Percentiles rank a stretch among this genome's conserved stretches.
phyloP scores from a whole-genome alignment of 2,329 filamentous ascomycete species.

The Ophiostoma montium region DNA sequence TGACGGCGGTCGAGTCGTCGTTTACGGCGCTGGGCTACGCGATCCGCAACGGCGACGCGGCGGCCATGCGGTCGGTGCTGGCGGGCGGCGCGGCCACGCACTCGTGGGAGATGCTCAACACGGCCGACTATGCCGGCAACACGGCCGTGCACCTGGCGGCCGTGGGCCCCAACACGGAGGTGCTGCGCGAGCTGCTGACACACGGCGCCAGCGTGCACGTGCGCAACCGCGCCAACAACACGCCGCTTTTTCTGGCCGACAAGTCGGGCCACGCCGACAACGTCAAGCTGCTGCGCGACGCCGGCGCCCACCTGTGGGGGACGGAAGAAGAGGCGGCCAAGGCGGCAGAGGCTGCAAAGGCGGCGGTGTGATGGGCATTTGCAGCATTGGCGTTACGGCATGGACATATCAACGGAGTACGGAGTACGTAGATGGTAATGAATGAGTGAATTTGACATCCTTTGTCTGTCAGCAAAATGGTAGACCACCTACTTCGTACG shows the following conservation, averaged over 20 bases:
- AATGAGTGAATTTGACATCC: too few species aligned
- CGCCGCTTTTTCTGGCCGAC: constrained; percentile 49
- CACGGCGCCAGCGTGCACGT: constrained; percentile 53
- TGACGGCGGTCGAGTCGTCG: constrained; percentile 41
- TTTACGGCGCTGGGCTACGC: constrained; percentile 70
- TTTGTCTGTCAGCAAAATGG: too few species aligned
- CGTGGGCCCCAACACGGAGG: constrained; percentile 36
- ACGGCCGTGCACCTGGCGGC: constrained; percentile 49
- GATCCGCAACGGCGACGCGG: constrained; percentile 56
- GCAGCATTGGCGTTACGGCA: too few species aligned
- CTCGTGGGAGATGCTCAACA: constrained; percentile 45
- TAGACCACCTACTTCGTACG: too few species aligned
- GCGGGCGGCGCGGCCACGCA: constrained; percentile 40
- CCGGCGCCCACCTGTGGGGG: constrained; percentile 45
- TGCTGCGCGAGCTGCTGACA: constrained; percentile 44
- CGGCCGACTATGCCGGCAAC: constrained; percentile 70
- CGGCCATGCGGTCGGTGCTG: constrained; percentile 52
- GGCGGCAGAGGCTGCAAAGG: neutral
- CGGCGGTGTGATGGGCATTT: neutral
- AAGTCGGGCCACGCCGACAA: constrained; percentile 40
- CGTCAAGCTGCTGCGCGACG: constrained; percentile 39
- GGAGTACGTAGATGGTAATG: too few species aligned
- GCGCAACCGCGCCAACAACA: constrained; percentile 50
- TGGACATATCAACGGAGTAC: too few species aligned
- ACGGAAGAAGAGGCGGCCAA: constrained; percentile 23